Evolutionary conservation across 441 rosid genomes (phyloP).

Genomic region (Gossypium davidsonii): DNA sequence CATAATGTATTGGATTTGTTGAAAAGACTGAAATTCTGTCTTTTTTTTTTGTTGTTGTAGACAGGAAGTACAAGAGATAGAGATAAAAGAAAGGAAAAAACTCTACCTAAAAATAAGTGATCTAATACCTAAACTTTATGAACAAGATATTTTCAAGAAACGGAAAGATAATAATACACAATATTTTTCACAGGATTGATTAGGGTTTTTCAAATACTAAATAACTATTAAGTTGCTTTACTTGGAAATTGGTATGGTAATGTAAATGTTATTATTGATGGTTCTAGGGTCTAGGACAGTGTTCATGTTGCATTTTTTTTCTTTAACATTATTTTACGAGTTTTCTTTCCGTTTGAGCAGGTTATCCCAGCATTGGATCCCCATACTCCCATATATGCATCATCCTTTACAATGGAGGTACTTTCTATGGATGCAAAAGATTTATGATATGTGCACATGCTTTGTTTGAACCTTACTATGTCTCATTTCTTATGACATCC

Average conservation of each 20-base stretch:
- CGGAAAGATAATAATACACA: too few species aligned
- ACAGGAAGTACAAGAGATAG: too few species aligned
- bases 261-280: neutral
- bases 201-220: neutral
- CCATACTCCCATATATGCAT: slow-evolving; percentile 75
- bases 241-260: neutral
- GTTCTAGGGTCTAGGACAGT: neutral
- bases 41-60: too few species aligned
- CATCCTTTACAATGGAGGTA: slow-evolving; percentile 99
- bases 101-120: too few species aligned
- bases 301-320: neutral
- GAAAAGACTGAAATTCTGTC: too few species aligned
- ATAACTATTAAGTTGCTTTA: neutral
- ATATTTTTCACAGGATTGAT: neutral
- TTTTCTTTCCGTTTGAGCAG: slow-evolving; percentile 35
- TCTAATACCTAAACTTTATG: too few species aligned
- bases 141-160: too few species aligned
- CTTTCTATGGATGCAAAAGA: slow-evolving; percentile 5
- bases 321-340: neutral
- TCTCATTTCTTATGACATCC: neutral
- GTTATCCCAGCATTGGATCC: slow-evolving; percentile 88
- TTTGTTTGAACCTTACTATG: neutral
- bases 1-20: neutral
- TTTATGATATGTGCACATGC: neutral
- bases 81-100: too few species aligned